Evolutionary conservation across 495 filamentous ascomycete species (phyloP).

Genomic region (Venustampulla echinocandica): DNA sequence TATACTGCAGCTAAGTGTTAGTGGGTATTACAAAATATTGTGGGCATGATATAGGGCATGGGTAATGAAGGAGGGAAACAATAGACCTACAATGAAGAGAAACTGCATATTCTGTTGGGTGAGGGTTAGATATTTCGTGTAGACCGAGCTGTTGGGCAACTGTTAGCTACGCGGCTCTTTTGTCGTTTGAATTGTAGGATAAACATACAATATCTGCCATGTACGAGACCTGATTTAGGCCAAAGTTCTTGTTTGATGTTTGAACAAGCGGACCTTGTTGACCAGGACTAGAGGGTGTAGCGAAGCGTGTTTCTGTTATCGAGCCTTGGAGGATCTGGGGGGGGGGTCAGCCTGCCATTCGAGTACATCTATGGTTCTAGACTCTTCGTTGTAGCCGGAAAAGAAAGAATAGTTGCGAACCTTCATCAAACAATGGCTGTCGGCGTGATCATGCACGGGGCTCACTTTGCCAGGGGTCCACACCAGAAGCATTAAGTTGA

Average conservation of each 20-base stretch:
- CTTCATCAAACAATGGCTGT: conserved; percentile 67
- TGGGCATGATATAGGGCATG: background rate
- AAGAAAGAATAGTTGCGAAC: conserved; percentile 16
- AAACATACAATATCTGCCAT: conserved; percentile 54
- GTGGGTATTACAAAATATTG: conserved; percentile 11
- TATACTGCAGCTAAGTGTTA: conserved; percentile 51
- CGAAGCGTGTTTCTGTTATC: conserved; percentile 72
- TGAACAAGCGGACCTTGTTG: conserved; percentile 8
- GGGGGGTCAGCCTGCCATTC: too few relatives aligned
- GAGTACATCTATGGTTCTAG: too few relatives aligned
- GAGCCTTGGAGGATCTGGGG: conserved; percentile 55
- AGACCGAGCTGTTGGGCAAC: conserved; percentile 57
- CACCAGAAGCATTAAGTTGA: conserved; percentile 69
- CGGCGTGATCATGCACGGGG: conserved; percentile 81
- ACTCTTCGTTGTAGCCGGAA: too few relatives aligned
- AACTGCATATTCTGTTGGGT: conserved; percentile 62
- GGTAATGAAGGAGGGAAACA: conserved; percentile 2
- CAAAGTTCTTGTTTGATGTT: conserved; percentile 12
- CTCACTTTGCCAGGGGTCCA: conserved; percentile 85
- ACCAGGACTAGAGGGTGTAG: conserved; percentile 48
- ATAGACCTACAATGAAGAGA: conserved; percentile 71
- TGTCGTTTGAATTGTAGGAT: background rate
- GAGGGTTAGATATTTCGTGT: conserved; percentile 71
- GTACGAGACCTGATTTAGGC: conserved; percentile 53
- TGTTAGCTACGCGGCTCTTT: background rate